phyloP scores from a whole-genome alignment of 345 rosid species.

The Reutealis trisperma region DNA sequence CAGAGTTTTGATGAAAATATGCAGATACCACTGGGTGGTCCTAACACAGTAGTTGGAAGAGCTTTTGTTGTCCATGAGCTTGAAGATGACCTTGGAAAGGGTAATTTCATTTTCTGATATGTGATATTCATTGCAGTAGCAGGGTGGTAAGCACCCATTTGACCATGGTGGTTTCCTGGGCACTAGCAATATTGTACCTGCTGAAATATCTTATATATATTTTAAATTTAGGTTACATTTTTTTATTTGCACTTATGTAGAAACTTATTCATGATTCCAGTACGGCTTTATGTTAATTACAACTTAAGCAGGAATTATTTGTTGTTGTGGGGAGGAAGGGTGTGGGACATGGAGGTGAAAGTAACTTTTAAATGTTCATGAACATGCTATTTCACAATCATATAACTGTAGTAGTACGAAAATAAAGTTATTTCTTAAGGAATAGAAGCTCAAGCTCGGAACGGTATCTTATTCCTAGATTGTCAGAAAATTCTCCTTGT shows the following conservation, averaged over 20 bases:
- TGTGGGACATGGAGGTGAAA: neutral
- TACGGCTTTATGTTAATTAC: neutral
- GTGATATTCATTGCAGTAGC: neutral
- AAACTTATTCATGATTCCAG: neutral
- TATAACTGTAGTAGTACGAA: no score
- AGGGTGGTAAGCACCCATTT: neutral
- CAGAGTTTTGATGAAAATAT: constrained; percentile 17
- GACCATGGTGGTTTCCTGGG: neutral
- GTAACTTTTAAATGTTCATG: neutral
- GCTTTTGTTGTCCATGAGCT: constrained; percentile 98
- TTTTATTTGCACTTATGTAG: neutral
- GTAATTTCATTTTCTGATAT: constrained; percentile 28
- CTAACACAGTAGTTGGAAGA: constrained; percentile 80
- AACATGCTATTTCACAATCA: neutral
- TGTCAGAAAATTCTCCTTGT: no score
- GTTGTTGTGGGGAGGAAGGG: neutral
- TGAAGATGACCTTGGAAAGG: constrained; percentile 96
- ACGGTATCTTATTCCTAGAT: neutral
- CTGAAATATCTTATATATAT: neutral
- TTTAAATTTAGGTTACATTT: constrained; percentile 8
- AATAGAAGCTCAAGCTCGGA: neutral
- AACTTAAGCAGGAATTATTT: neutral
- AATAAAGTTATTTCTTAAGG: neutral
- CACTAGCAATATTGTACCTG: neutral
- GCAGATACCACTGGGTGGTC: constrained; percentile 82